These are phyloP conservation scores for Debaryomyces tyrocola DNA, from an alignment of 805 yeast genomes.

Conservation along the genomic window DNA sequence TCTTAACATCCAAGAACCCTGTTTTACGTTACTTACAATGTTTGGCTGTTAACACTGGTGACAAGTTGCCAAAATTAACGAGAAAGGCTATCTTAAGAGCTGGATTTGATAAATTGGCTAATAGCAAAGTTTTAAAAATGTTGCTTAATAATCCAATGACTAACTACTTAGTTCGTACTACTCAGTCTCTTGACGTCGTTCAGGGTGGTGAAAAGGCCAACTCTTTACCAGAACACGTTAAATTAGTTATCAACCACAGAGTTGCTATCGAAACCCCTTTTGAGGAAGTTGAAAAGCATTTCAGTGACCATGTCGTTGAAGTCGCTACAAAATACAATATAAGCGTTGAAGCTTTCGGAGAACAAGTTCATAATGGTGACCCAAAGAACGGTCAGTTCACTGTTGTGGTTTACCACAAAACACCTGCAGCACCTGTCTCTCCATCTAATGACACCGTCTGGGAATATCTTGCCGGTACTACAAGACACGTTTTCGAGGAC, in stretches of 20 bases:
- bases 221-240: constrained; percentile 40
- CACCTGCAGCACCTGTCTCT: constrained; percentile 49
- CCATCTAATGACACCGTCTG: constrained; percentile 40
- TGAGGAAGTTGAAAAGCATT: constrained; percentile 20
- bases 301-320: constrained; percentile 21
- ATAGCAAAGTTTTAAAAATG: constrained; percentile 24
- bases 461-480: constrained; percentile 43
- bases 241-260: constrained; percentile 34
- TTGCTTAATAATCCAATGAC: constrained; percentile 19
- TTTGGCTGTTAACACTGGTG: constrained; percentile 49
- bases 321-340: constrained; percentile 28
- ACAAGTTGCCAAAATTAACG: constrained; percentile 17
- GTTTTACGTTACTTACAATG: constrained; percentile 59
- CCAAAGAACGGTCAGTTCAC: constrained; percentile 18
- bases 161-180: constrained; percentile 32
- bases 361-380: constrained; percentile 17
- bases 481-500: constrained; percentile 48
- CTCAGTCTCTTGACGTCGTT: constrained; percentile 39
- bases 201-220: constrained; percentile 42
- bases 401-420: constrained; percentile 10
- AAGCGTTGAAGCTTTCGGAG: constrained; percentile 36
- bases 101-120: constrained; percentile 35
- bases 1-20: constrained; percentile 57
- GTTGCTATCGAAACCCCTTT: constrained; percentile 31
- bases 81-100: constrained; percentile 36